These are phyloP conservation scores for Penstemon eatonii DNA, from an alignment of 257 asterid genomes.

Conservation along the genomic window DNA sequence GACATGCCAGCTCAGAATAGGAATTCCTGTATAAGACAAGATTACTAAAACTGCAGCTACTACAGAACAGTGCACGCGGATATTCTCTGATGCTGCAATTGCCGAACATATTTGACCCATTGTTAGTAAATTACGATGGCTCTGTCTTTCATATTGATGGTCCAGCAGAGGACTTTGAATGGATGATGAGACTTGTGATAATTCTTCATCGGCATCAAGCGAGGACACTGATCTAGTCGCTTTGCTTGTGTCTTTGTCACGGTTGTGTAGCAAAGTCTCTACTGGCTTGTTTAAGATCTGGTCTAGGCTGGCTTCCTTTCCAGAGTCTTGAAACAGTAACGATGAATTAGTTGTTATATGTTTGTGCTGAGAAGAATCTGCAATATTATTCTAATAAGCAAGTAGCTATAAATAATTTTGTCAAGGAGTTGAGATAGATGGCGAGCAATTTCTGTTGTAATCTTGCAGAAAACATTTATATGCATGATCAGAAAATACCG, in stretches of 20 bases:
- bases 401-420: not conserved
- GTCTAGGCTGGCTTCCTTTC: conserved; percentile 27
- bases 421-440: not conserved
- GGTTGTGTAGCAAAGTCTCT: conserved; percentile 33
- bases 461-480: conserved; percentile 1
- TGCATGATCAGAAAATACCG: conserved; percentile 10
- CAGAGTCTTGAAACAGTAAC: conserved; percentile 36
- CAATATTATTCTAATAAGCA: conserved; percentile 29
- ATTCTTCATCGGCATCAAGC: conserved; percentile 34
- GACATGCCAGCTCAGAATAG: conserved; percentile 40
- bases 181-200: conserved; percentile 39
- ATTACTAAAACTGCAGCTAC: conserved; percentile 63
- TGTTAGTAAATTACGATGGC: conserved; percentile 33
- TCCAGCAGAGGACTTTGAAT: conserved; percentile 27
- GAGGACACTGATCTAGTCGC: conserved; percentile 35
- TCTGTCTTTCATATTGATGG: conserved; percentile 27
- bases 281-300: conserved; percentile 13
- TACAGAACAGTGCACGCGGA: conserved; percentile 51
- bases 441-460: not conserved
- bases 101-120: conserved; percentile 51
- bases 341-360: conserved; percentile 30
- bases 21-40: conserved; percentile 56
- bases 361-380: conserved; percentile 46
- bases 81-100: conserved; percentile 60
- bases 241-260: conserved; percentile 28